These are phyloP conservation scores for Penicillium riverlandense DNA, from an alignment of 495 filamentous ascomycete genomes.

Conservation along the genomic window DNA sequence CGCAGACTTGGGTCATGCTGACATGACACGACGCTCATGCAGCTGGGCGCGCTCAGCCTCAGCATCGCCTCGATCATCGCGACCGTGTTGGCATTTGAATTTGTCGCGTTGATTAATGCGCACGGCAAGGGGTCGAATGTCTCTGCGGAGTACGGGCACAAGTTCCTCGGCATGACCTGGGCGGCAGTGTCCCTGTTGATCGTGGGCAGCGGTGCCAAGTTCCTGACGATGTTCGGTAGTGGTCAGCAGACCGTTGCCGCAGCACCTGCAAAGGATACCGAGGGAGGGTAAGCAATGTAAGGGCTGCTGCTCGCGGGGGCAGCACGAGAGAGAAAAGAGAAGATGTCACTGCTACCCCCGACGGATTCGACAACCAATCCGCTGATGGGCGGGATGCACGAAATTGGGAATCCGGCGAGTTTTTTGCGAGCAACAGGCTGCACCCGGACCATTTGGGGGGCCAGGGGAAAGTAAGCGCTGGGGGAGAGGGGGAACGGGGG, in stretches of 20 bases:
- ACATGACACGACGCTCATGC: background rate
- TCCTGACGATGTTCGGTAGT: conserved; percentile 21
- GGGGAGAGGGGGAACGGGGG: too few species aligned
- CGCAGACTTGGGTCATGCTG: too few species aligned
- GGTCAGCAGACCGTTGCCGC: background rate
- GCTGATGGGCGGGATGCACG: background rate
- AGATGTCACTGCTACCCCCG: background rate
- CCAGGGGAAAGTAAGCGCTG: too few species aligned
- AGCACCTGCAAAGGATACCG: background rate
- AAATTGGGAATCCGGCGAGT: background rate
- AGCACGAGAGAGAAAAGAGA: background rate
- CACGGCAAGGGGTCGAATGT: conserved; percentile 49
- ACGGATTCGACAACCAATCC: too few species aligned
- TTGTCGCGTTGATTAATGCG: conserved; percentile 49
- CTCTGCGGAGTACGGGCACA: conserved; percentile 43
- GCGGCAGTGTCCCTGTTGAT: conserved; percentile 44
- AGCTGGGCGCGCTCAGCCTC: conserved; percentile 41
- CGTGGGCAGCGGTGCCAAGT: conserved; percentile 22
- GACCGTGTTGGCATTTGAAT: conserved; percentile 51
- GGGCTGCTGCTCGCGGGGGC: background rate
- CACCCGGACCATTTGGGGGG: too few species aligned
- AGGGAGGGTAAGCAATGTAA: conserved; percentile 14
- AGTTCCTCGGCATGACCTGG: conserved; percentile 58
- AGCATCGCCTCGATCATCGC: conserved; percentile 59
- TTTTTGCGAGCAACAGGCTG: too few species aligned